phyloP scores from a whole-genome alignment of 768 basidiomycete species.

The Clitopilus passeckerianus region DNA sequence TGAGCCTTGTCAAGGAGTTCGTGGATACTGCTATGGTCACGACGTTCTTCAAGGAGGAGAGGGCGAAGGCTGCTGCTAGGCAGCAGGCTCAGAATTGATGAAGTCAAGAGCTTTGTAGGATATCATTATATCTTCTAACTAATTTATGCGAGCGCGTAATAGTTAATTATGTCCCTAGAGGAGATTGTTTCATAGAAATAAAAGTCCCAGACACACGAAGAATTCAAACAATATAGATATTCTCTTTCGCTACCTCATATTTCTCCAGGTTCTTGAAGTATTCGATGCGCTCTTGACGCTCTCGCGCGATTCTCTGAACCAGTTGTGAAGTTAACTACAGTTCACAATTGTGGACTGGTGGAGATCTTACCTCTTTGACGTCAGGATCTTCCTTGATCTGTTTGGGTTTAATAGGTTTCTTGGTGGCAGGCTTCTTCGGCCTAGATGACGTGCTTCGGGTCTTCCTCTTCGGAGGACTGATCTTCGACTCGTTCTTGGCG shows the following conservation, averaged over 20 bases:
- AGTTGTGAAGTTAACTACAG: background rate
- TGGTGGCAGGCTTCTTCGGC: slow-evolving; percentile 9
- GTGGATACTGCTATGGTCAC: slow-evolving; percentile 18
- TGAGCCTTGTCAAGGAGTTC: slow-evolving; percentile 25
- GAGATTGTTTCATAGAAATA: background rate
- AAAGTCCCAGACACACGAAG: background rate
- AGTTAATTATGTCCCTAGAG: background rate
- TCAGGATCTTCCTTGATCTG: slow-evolving; percentile 1
- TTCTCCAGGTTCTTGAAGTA: slow-evolving; percentile 49
- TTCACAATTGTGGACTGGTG: slow-evolving; percentile 6
- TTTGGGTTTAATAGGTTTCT: background rate
- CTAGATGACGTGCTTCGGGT: slow-evolving; percentile 3
- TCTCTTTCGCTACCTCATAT: slow-evolving; percentile 52
- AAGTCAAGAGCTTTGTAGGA: background rate
- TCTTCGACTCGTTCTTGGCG: background rate
- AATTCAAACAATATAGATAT: slow-evolving; percentile 51
- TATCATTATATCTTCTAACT: background rate
- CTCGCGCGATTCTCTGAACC: slow-evolving; percentile 33
- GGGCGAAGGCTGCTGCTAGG: slow-evolving; percentile 11
- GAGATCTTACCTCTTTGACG: slow-evolving; percentile 10
- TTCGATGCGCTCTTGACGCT: slow-evolving; percentile 45
- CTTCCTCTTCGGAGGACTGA: slow-evolving; percentile 4
- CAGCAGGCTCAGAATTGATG: background rate
- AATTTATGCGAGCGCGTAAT: background rate
- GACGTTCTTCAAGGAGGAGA: slow-evolving; percentile 25